Base-by-base conservation (phyloP, 129 eudicot species). In the Centella asiatica region DNA sequence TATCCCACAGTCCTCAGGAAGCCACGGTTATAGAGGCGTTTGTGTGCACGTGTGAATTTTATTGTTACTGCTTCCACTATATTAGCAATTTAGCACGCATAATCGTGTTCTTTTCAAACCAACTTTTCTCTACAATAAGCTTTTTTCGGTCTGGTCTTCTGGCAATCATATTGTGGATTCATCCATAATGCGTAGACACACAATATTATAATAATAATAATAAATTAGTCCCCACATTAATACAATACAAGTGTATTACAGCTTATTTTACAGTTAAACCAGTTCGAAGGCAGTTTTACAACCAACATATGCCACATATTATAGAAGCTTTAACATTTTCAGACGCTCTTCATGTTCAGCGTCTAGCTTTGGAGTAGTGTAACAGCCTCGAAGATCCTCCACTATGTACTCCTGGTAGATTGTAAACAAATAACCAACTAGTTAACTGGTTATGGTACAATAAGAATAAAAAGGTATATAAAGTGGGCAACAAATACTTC, bases 321-420 rank as follows among this genome's bases (percentile, higher is more conserved):
- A 88, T 69, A 88, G 48, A 28, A 88, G 86, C 74, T 88, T 84
- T 48, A 88, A 85, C 83, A 79, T 81, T 56, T 69, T 79, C 37
- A 88, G 80, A 50, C 87, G 94, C 37, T 65, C 85, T 51, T 74
- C 89, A 42, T 84, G 87, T 40, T 75, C 78, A 24, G 81, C 54
- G 49, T 80, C 94, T 78, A 88, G 79, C 50, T 81, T 80, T 18
- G 96, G 96, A 56, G 83, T 85, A 70, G 76, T 51, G 76, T 88
- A 88, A 67, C 74, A 75, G 34, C 96, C 96, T 45, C 72, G 73
- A 29, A 84, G 86, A 74, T 88, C 94, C 79, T 79, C 89, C 60
- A 88, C 96, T 46, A 88, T 70, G 64, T 84, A 88, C 63, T 88
- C 96, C 96, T 88, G 75, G 71, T 61, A 34, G 61, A 49, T 66